A percentile compares a stretch with the other conserved stretches of the same genome.
Conservation (phyloP, 1,284 basidiomycete genomes). For the Anthracocystis panici-leucophaei region DNA sequence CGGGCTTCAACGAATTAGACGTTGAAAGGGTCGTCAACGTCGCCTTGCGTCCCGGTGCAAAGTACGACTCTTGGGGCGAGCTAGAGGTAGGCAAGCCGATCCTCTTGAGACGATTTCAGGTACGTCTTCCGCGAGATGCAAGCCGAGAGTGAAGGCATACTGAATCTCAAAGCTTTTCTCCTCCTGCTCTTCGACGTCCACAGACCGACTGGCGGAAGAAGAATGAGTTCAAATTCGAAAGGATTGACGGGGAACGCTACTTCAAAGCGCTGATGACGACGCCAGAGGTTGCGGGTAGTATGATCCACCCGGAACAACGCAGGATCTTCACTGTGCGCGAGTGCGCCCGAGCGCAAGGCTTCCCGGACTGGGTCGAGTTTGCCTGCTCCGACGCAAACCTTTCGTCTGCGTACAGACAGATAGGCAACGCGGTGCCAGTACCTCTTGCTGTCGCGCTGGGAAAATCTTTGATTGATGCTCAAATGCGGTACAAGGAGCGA, state of each 20-base stretch:
- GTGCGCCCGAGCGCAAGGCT: conserved; percentile 41
- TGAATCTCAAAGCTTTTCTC: neutral
- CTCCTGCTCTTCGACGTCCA: neutral
- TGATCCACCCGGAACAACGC: conserved; percentile 39
- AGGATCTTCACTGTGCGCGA: conserved; percentile 45
- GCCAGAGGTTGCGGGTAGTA: conserved; percentile 6
- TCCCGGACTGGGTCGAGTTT: conserved; percentile 45
- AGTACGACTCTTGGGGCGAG: conserved; percentile 28
- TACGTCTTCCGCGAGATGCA: conserved; percentile 5
- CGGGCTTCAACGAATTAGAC: neutral
- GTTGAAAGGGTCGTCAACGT: conserved; percentile 47
- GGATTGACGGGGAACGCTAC: conserved; percentile 17
- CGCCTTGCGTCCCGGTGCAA: conserved; percentile 21
- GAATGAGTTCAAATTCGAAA: conserved; percentile 14
- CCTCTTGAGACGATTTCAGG: conserved; percentile 6
- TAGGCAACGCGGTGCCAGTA: conserved; percentile 44
- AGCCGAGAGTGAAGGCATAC: too few relatives aligned
- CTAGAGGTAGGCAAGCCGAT: conserved; percentile 25
- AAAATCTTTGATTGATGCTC: conserved; percentile 16
- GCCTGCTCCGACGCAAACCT: conserved; percentile 17
- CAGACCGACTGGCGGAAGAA: conserved; percentile 9
- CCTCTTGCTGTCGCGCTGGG: conserved; percentile 29
- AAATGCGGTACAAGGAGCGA: conserved; percentile 4
- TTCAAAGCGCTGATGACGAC: conserved; percentile 24
- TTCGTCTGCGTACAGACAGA: conserved; percentile 34